Evolutionary conservation across 2,329 filamentous ascomycete genomes (phyloP).

Genomic region (Aspergillus flavus): DNA sequence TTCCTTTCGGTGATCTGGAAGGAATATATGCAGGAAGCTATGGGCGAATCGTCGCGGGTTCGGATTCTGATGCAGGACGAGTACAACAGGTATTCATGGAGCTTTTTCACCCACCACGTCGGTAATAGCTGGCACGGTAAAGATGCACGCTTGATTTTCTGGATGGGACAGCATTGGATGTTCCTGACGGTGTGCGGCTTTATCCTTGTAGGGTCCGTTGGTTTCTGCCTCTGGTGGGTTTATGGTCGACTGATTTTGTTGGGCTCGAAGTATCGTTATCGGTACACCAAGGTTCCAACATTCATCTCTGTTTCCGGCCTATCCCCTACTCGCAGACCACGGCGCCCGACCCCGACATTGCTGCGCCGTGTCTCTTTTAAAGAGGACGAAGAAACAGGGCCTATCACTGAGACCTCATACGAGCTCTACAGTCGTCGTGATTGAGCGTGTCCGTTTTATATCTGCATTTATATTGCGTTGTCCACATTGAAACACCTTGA

Average conservation of each 20-base stretch:
- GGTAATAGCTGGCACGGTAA: slow-evolving; percentile 68
- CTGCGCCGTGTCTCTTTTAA: slow-evolving; percentile 43
- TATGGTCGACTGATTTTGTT: slow-evolving; percentile 52
- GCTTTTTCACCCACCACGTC: slow-evolving; percentile 69
- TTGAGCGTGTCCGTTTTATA: slow-evolving; percentile 19
- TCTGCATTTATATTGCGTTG: slow-evolving; percentile 13
- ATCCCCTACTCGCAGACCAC: slow-evolving; percentile 39
- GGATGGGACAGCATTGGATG: slow-evolving; percentile 62
- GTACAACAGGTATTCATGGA: slow-evolving; percentile 69
- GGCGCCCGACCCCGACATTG: slow-evolving; percentile 37
- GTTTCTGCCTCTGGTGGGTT: slow-evolving; percentile 53
- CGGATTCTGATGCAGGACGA: slow-evolving; percentile 70
- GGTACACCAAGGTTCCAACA: slow-evolving; percentile 37
- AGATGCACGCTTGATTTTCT: slow-evolving; percentile 67
- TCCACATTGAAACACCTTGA: slow-evolving; percentile 15
- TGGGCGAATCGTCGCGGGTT: slow-evolving; percentile 55
- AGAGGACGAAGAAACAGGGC: slow-evolving; percentile 42
- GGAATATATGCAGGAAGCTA: slow-evolving; percentile 62
- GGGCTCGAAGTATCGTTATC: slow-evolving; percentile 43
- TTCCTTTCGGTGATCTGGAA: slow-evolving; percentile 77
- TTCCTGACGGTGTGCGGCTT: slow-evolving; percentile 57
- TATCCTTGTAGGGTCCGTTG: slow-evolving; percentile 50
- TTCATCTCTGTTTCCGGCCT: slow-evolving; percentile 30
- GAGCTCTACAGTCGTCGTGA: slow-evolving; percentile 40
- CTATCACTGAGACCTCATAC: slow-evolving; percentile 39